Base-by-base conservation (phyloP, 805 yeast genomes). In the Candida ulmi region DNA sequence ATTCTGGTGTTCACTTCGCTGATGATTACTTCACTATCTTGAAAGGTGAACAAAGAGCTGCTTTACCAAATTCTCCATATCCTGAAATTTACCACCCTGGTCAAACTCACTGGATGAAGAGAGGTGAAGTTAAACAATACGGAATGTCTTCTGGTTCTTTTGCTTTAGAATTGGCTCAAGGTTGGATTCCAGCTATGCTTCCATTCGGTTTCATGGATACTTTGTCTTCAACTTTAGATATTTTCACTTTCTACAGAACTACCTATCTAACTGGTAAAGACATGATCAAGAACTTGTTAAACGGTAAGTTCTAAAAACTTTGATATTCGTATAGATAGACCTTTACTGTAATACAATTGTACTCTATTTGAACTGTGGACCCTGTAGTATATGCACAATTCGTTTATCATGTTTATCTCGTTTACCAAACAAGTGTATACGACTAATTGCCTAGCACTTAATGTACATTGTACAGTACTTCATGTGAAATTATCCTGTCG, bases 131-230 rank as follows among this genome's bases (percentile, higher is more conserved):
- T 51, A 88, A 86, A 65, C 99, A 93, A 65, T 93, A 93, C 62
- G 51, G 78, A 21, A 87, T 93, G 95, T 83, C 86, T 2, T 61
- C 75, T 24, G 95, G 83, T 28, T 71, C 85, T 0, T 93, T 80
- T 63, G 96, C 99, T 11, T 68, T 93, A 48, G 99, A 93, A 61
- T 72, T 91, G 55, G 99, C 99, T 8, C 98, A 91, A 68, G 99
- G 99, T 44, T 93, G 96, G 95, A 87, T 93, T 49, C 98, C 99
- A 27, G 82, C 91, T 32, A 93, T 93, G 99, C 72, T 93, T 44
- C 98, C 98, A 17, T 93, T 93, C 60, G 99, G 99, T 0, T 79
- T 91, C 64, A 66, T 86, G 36, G 95, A 88, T 58, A 76, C 83
- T 5, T 55, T 83, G 43, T 73, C 82, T 38, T 82, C 95, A 31